Evolutionary conservation across 106 monocot genomes (phyloP).

Genomic region (Hemerocallis citrina): DNA sequence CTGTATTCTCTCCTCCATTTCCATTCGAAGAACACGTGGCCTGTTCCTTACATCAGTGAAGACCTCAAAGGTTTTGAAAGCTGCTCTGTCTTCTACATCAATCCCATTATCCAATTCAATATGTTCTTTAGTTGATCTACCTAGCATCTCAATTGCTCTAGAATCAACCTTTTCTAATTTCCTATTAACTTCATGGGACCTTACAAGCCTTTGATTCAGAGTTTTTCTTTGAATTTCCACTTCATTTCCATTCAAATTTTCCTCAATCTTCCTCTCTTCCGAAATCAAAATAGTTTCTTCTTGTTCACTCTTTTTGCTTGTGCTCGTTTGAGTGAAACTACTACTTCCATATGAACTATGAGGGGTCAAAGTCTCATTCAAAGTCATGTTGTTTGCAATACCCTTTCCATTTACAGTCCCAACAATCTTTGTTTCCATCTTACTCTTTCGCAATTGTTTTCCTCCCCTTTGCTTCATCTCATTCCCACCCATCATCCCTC

Average conservation of each 20-base stretch:
- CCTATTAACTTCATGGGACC: background rate
- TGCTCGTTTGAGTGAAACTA: background rate
- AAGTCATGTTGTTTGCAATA: too few species aligned
- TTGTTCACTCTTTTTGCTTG: background rate
- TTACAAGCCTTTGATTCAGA: constrained; percentile 7
- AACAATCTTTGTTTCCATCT: constrained; percentile 3
- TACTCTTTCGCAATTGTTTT: background rate
- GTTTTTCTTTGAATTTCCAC: constrained; percentile 1
- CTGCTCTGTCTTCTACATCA: constrained; percentile 65
- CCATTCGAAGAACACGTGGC: constrained; percentile 77
- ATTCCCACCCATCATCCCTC: background rate
- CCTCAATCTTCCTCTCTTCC: background rate
- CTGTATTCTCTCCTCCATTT: constrained; percentile 83
- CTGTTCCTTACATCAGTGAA: constrained; percentile 89
- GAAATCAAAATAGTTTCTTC: background rate
- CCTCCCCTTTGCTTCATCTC: background rate
- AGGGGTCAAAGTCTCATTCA: background rate
- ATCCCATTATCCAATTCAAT: constrained; percentile 1
- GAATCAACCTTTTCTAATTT: constrained; percentile 1
- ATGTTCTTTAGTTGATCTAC: constrained; percentile 10
- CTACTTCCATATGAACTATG: background rate
- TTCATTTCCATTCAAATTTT: constrained; percentile 2
- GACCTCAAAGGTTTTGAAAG: constrained; percentile 85
- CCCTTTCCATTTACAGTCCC: constrained; percentile 1
- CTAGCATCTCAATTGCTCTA: constrained; percentile 1